A percentile compares a stretch with the other conserved stretches of the same genome.
Evolutionary conservation across 306 rosid genomes (phyloP).

Genomic region (Trichosanthes cucumerina): DNA sequence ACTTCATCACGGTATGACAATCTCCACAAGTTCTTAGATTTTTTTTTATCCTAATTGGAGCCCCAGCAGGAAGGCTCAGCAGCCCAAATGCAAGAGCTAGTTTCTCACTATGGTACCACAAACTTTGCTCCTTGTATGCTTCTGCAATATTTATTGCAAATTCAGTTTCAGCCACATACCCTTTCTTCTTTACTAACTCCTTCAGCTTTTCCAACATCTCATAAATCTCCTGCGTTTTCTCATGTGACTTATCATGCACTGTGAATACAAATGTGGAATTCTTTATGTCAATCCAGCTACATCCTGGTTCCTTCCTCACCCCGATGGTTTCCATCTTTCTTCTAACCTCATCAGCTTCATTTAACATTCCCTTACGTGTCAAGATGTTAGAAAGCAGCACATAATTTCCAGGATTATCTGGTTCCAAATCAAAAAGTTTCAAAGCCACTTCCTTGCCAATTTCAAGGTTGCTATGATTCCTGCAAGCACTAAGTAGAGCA

Average conservation of each 20-base stretch:
- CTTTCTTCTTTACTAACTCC: conserved; percentile 35
- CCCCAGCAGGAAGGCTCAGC: conserved; percentile 36
- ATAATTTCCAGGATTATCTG: conserved; percentile 50
- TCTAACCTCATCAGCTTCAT: conserved; percentile 43
- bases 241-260: conserved; percentile 41
- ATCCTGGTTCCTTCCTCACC: conserved; percentile 46
- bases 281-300: conserved; percentile 50
- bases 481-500: conserved; percentile 54
- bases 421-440: conserved; percentile 51
- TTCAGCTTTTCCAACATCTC: conserved; percentile 32
- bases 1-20: conserved; percentile 40
- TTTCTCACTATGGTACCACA: conserved; percentile 48
- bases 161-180: conserved; percentile 36
- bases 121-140: conserved; percentile 37
- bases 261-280: conserved; percentile 37
- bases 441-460: conserved; percentile 49
- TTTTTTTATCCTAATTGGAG: conserved; percentile 44
- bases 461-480: conserved; percentile 35
- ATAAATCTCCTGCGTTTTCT: conserved; percentile 36
- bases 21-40: conserved; percentile 49
- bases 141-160: conserved; percentile 37
- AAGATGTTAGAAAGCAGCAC: conserved; percentile 41
- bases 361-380: conserved; percentile 33
- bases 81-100: conserved; percentile 52
- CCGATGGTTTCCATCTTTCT: conserved; percentile 37